Base-by-base conservation (phyloP, 208 protist species). In the Acanthamoeba culbertsoni region DNA sequence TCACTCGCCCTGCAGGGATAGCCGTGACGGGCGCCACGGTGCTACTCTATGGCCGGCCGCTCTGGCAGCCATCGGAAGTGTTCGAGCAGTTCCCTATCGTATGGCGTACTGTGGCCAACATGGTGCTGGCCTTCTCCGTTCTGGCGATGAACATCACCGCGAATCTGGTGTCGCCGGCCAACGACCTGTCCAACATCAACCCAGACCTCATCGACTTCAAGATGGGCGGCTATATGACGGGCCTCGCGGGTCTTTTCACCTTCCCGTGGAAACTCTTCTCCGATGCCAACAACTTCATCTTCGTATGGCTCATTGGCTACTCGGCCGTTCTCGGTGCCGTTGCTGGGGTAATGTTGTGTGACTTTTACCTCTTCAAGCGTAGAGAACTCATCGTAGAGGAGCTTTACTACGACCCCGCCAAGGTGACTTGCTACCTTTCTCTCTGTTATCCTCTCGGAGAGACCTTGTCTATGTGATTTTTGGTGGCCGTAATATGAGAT, bases 101-200 rank as follows among this genome's bases (percentile, higher is more conserved):
- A 18, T 37, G 33, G 33, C 48, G 43, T 33, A 48, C 42, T 5
- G 33, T 88, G 42, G 77, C 77, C 77, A 88, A 62, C 45, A 28
- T 88, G 51, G 48, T 88, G 28, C 10, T 88, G 46, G 77, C 42
- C 48, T 55, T 88, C 48, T 55, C 77, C 23, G 77, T 88, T 12
- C 43, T 88, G 46, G 77, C 77, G 37, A 62, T 62, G 48, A 88
- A 88, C 77, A 55, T 88, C 43, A 88, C 77, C 10, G 77, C 77
- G n/a, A 88, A 88, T 48, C 48, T 88, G 10, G 77, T 88, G n/a
- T 88, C 77, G 28, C 77, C 77, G 1, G 77, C 77, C 48, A 88
- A 88, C 77, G 77, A 88, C 77, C 62, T 88, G 33, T 55, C 77
- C 48, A 88, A 88, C 77, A 55, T 88, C 48, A 63, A 62, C 33